phyloP scores from a whole-genome alignment of 495 filamentous ascomycete species.

The Penicillium turbatum region DNA sequence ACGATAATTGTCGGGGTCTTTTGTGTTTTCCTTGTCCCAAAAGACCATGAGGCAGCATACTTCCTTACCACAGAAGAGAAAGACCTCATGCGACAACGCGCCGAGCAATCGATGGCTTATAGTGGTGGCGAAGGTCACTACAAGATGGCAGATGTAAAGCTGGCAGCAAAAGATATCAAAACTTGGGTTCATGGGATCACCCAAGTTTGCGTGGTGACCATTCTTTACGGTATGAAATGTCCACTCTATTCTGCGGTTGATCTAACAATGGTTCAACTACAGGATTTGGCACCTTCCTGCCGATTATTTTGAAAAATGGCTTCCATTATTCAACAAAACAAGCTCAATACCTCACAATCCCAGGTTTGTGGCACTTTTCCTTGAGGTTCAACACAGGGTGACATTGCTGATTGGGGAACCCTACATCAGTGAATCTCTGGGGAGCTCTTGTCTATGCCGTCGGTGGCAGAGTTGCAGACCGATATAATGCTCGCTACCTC shows the following conservation, averaged over 20 bases:
- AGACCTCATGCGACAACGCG: background rate
- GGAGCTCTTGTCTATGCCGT: constrained; percentile 7
- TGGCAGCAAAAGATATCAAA: background rate
- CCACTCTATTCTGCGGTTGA: background rate
- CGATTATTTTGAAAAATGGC: constrained; percentile 9
- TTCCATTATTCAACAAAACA: constrained; percentile 4
- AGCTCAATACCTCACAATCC: constrained; percentile 8
- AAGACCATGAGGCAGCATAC: background rate
- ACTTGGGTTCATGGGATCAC: background rate
- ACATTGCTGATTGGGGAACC: background rate
- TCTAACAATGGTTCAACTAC: background rate
- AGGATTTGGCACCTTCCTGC: constrained; percentile 10
- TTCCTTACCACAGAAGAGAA: background rate
- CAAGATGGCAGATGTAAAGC: background rate
- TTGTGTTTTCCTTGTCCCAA: background rate
- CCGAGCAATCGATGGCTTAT: background rate
- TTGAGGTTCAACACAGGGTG: background rate
- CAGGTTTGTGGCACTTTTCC: background rate
- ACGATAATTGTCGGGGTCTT: background rate
- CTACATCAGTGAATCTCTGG: constrained; percentile 5
- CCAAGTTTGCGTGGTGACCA: background rate
- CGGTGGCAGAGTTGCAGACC: background rate
- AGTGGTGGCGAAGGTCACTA: background rate
- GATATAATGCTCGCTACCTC: background rate
- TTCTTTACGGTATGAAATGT: background rate